These are phyloP conservation scores for Cordyceps cicadae DNA, from an alignment of 2,329 filamentous ascomycete genomes.

Conservation along the genomic window DNA sequence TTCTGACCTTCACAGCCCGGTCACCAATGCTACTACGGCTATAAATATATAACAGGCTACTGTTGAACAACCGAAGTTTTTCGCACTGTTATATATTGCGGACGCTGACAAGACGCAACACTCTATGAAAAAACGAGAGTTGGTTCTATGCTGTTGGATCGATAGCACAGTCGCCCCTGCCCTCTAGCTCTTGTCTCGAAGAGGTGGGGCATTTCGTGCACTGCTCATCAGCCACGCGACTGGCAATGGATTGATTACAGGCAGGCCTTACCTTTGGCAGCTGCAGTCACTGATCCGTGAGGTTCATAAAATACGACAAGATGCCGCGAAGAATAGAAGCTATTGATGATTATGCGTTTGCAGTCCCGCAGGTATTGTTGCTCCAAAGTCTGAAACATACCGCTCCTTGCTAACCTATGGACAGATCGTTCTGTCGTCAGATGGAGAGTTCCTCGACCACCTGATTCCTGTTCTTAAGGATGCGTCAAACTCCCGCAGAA, in stretches of 20 bases:
- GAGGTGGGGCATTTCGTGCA: not conserved
- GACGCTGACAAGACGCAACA: no score
- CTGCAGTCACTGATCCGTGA: not conserved
- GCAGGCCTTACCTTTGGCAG: not conserved
- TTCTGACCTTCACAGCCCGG: no score
- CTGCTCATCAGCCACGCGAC: not conserved
- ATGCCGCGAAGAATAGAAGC: conserved; percentile 39
- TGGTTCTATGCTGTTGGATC: no score
- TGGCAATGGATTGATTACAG: not conserved
- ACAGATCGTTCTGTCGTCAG: conserved; percentile 87
- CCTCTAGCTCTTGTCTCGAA: not conserved
- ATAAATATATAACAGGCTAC: no score
- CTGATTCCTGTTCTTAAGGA: conserved; percentile 91
- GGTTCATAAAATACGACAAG: conserved; percentile 10
- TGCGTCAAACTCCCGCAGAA: conserved; percentile 67
- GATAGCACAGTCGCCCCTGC: not conserved
- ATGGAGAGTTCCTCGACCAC: conserved; percentile 91
- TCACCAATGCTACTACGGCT: no score
- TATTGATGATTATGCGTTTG: conserved; percentile 39
- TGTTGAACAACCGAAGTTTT: no score
- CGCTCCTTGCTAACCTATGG: conserved; percentile 10
- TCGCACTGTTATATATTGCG: no score
- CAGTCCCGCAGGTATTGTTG: conserved; percentile 35
- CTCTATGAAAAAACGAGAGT: no score
- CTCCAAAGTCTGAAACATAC: conserved; percentile 14